Evolutionary conservation across 192 early-diverging fungal genomes (phyloP).

Genomic region (Coemansia sp.): DNA sequence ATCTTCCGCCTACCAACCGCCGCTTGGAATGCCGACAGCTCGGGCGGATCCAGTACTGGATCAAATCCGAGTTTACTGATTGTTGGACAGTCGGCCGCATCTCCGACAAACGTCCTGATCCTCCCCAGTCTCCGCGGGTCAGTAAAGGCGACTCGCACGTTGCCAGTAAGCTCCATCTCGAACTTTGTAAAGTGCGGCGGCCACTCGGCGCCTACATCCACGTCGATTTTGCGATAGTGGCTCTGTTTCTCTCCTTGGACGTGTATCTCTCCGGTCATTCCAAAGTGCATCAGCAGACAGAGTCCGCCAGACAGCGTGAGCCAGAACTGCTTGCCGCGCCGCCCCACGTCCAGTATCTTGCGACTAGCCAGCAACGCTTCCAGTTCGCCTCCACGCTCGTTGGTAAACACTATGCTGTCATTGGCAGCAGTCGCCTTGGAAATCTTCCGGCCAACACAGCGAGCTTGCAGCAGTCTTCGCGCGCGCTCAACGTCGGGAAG

Average conservation of each 20-base stretch:
- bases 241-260: constrained; percentile 17
- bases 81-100: constrained; percentile 53
- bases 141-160: constrained; percentile 54
- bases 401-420: constrained; percentile 59
- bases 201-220: constrained; percentile 52
- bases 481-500: constrained; percentile 76
- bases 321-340: constrained; percentile 80
- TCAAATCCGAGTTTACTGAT: constrained; percentile 80
- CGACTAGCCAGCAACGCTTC: constrained; percentile 42
- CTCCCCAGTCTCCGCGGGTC: constrained; percentile 73
- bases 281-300: constrained; percentile 66
- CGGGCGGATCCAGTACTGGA: constrained; percentile 64
- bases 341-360: constrained; percentile 64
- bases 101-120: constrained; percentile 61
- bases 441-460: constrained; percentile 59
- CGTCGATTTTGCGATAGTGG: constrained; percentile 30
- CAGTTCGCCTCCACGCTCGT: constrained; percentile 33
- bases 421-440: constrained; percentile 49
- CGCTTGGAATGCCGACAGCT: constrained; percentile 50
- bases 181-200: constrained; percentile 77
- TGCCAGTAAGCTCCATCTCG: constrained; percentile 48
- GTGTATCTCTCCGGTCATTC: constrained; percentile 68
- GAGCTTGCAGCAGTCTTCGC: constrained; percentile 59
- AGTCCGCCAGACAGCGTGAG: constrained; percentile 32
- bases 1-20: constrained; percentile 41